Percentiles rank a stretch among this genome's conserved stretches.
Conservation (phyloP, 1,284 basidiomycete species). For the Tylopilus sp. region DNA sequence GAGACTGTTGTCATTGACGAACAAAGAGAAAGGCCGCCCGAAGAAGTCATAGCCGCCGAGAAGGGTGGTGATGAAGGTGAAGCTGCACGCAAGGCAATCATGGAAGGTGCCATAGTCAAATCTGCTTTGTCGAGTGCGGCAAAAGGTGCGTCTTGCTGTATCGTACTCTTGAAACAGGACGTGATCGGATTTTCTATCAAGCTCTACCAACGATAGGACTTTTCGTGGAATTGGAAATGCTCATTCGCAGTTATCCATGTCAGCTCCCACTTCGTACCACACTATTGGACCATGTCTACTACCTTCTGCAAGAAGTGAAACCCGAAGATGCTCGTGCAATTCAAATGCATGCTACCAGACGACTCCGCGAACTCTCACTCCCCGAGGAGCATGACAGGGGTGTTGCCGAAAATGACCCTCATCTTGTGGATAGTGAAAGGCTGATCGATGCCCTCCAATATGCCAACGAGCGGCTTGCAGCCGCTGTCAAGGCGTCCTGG, state of each 20-base stretch:
- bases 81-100: conserved; percentile 54
- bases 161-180: not conserved
- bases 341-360: conserved; percentile 48
- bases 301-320: conserved; percentile 42
- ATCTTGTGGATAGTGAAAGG: conserved; percentile 35
- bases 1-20: conserved; percentile 22
- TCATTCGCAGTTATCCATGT: conserved; percentile 55
- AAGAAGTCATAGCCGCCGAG: conserved; percentile 29
- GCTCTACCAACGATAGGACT: conserved; percentile 58
- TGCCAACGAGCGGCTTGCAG: conserved; percentile 57
- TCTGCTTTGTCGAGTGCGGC: conserved; percentile 62
- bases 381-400: conserved; percentile 10
- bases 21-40: conserved; percentile 22
- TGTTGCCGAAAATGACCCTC: conserved; percentile 5
- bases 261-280: conserved; percentile 43
- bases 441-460: conserved; percentile 54
- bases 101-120: conserved; percentile 70
- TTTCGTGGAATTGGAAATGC: conserved; percentile 51
- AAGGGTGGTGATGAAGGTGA: conserved; percentile 42
- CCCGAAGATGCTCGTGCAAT: conserved; percentile 50
- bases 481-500: conserved; percentile 27
- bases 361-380: conserved; percentile 29
- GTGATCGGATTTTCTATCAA: conserved; percentile 28
- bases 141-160: conserved; percentile 46
- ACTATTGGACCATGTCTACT: conserved; percentile 56